Conservation (phyloP, 2,329 filamentous ascomycete genomes). For the Diaporthe australafricana region DNA sequence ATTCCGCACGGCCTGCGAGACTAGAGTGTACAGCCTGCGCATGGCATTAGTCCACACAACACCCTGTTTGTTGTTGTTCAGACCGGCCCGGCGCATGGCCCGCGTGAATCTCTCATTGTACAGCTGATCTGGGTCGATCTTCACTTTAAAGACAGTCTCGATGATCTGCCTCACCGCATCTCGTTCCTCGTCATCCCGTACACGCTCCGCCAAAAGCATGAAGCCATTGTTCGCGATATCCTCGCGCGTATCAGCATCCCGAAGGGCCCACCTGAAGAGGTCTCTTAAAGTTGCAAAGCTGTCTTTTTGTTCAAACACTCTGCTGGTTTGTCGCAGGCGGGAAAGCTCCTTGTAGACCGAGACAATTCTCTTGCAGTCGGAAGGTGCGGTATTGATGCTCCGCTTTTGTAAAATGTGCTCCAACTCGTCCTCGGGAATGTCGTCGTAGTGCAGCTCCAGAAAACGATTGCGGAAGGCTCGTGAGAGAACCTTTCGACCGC, state of each 20-base stretch:
- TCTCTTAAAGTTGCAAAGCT: constrained; percentile 97
- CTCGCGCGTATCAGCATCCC: constrained; percentile 85
- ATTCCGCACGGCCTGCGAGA: constrained; percentile 86
- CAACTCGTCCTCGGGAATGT: constrained; percentile 95
- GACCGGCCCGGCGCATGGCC: constrained; percentile 62
- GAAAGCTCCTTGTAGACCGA: constrained; percentile 94
- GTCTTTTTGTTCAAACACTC: constrained; percentile 96
- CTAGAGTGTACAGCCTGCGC: constrained; percentile 89
- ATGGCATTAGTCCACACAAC: constrained; percentile 97
- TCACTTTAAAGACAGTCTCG: constrained; percentile 89
- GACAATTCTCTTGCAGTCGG: constrained; percentile 92
- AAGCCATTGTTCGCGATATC: constrained; percentile 93
- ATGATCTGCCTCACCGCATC: constrained; percentile 87
- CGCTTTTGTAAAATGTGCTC: constrained; percentile 91
- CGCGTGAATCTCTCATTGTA: constrained; percentile 74
- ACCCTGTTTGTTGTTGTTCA: constrained; percentile 64
- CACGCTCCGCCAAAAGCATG: constrained; percentile 94
- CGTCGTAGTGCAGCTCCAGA: constrained; percentile 95
- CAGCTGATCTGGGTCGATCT: constrained; percentile 78
- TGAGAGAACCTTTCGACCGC: constrained; percentile 91
- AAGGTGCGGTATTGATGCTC: constrained; percentile 86
- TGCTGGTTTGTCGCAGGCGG: constrained; percentile 85
- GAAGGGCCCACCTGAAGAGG: constrained; percentile 92
- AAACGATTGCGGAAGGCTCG: constrained; percentile 97
- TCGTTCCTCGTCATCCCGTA: constrained; percentile 90